These are phyloP conservation scores for Malus sieversii DNA, from an alignment of 306 rosid genomes.

Conservation along the genomic window DNA sequence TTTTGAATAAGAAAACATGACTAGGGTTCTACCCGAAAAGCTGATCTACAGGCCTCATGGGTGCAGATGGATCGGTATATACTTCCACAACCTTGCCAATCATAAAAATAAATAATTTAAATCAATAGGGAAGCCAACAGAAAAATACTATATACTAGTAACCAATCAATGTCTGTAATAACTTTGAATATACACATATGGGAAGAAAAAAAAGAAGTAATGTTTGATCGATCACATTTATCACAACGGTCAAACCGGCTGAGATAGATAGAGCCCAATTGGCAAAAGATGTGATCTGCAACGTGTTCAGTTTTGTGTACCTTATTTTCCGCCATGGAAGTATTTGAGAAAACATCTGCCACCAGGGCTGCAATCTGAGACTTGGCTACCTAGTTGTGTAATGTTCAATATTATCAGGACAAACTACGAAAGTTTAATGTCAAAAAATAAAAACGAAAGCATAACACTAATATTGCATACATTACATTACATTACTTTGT, in stretches of 20 bases:
- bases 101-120: background rate
- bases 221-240: background rate
- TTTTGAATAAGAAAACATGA: background rate
- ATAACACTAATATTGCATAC: conserved; percentile 57
- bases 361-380: conserved; percentile 77
- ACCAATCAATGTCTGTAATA: background rate
- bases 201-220: background rate
- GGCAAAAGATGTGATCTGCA: background rate
- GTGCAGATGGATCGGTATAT: conserved; percentile 62
- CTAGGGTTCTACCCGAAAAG: conserved; percentile 55
- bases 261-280: background rate
- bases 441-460: background rate
- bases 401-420: background rate
- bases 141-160: background rate
- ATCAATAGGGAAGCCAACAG: background rate
- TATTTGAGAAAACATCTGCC: conserved; percentile 86
- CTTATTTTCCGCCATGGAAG: conserved; percentile 88
- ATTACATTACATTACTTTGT: conserved; percentile 99
- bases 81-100: conserved; percentile 66
- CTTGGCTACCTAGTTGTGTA: conserved; percentile 51
- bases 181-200: background rate
- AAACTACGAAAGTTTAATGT: background rate
- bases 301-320: conserved; percentile 18
- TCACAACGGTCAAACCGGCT: background rate
- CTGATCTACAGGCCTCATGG: conserved; percentile 53